phyloP scores from a whole-genome alignment of 768 basidiomycete species.

The Leccinum barrowsii region DNA sequence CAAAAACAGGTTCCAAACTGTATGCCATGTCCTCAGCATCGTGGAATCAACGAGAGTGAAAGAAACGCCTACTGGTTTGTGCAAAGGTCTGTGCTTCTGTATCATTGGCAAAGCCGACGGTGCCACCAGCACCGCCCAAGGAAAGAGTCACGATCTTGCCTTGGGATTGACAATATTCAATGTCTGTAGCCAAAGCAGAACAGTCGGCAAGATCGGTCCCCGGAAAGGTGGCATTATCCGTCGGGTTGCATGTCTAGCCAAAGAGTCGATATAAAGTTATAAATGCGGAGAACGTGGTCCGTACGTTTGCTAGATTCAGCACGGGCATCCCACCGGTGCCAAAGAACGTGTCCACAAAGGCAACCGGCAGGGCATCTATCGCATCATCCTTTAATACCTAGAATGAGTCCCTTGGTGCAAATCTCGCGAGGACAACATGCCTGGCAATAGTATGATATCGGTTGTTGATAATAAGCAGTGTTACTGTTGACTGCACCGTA shows the following conservation, averaged over 20 bases:
- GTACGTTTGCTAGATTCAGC: constrained; percentile 66
- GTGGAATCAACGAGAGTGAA: constrained; percentile 7
- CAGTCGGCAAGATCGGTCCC: constrained; percentile 42
- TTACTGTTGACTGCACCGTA: constrained; percentile 58
- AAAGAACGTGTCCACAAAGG: constrained; percentile 68
- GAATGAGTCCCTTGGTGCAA: constrained; percentile 4
- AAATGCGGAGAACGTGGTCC: constrained; percentile 5
- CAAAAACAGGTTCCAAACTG: constrained; percentile 46
- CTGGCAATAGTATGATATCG: constrained; percentile 61
- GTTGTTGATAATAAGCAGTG: constrained; percentile 55
- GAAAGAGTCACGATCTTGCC: constrained; percentile 48
- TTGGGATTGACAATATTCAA: constrained; percentile 41
- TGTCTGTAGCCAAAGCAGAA: constrained; percentile 37
- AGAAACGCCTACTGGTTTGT: constrained; percentile 14
- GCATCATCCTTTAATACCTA: constrained; percentile 48
- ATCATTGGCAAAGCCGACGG: constrained; percentile 38
- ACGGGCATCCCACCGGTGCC: constrained; percentile 58
- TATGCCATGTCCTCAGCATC: neutral
- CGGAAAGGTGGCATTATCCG: constrained; percentile 38
- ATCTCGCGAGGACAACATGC: constrained; percentile 28
- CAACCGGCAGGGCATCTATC: constrained; percentile 65
- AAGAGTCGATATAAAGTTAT: neutral
- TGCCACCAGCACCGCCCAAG: constrained; percentile 42
- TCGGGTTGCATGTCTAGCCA: constrained; percentile 40
- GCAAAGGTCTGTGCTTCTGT: constrained; percentile 35